Percentiles rank a stretch among this genome's conserved stretches.
phyloP scores from a whole-genome alignment of 257 asterid genomes.

The Capsicum baccatum region DNA sequence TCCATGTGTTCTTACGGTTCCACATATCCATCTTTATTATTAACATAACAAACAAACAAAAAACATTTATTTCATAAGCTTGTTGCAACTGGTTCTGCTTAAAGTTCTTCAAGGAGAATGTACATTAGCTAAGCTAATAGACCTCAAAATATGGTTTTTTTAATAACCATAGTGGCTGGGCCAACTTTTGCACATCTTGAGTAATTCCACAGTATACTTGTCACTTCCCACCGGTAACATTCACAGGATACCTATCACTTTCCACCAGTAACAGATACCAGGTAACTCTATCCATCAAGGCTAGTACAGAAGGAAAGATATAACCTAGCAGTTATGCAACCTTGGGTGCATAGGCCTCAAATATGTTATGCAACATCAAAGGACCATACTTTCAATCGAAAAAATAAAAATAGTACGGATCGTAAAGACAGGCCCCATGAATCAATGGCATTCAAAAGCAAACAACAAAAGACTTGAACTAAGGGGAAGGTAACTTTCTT shows the following conservation, averaged over 20 bases:
- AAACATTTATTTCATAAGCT: neutral
- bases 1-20: neutral
- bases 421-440: neutral
- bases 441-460: neutral
- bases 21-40: neutral
- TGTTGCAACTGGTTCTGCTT: neutral
- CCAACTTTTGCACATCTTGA: no score
- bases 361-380: neutral
- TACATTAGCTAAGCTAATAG: neutral
- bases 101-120: conserved; percentile 6
- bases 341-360: neutral
- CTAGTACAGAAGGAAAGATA: no score
- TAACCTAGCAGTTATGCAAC: no score
- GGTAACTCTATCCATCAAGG: no score
- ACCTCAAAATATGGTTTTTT: neutral
- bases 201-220: no score
- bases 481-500: neutral
- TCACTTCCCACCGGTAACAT: no score
- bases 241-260: no score
- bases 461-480: neutral
- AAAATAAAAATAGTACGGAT: neutral
- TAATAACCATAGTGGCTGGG: no score
- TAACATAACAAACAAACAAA: neutral
- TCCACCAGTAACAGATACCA: no score
- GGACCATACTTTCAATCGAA: neutral